Evolutionary conservation across 208 protist species (phyloP).

Genomic region (Crithidia fasciculata): DNA sequence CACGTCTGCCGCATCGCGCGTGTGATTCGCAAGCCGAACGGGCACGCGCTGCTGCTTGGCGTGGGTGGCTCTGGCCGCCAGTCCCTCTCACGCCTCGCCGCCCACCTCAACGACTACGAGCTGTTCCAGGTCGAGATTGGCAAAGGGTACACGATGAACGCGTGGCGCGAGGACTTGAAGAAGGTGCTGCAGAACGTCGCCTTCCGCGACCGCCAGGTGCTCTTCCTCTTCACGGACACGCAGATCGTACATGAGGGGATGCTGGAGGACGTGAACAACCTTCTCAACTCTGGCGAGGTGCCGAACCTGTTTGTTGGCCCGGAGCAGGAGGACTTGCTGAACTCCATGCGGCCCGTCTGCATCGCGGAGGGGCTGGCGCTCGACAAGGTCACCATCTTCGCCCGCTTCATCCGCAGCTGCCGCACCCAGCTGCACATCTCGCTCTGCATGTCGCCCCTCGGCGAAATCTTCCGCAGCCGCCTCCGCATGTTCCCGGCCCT

Average conservation of each 20-base stretch:
- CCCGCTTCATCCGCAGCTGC: conserved; percentile 94
- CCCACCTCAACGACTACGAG: conserved; percentile 95
- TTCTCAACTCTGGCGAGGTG: conserved; percentile 98
- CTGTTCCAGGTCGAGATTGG: conserved; percentile 96
- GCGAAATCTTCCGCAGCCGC: conserved; percentile 95
- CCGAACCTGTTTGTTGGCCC: conserved; percentile 96
- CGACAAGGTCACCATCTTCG: conserved; percentile 96
- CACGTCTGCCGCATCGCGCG: conserved; percentile 96
- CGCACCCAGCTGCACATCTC: conserved; percentile 96
- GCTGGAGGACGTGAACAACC: conserved; percentile 99
- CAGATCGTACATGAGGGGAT: conserved; percentile 98
- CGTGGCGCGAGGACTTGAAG: conserved; percentile 98
- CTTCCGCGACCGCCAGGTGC: conserved; percentile 95
- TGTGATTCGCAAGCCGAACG: conserved; percentile 95
- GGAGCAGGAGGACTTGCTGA: conserved; percentile 95
- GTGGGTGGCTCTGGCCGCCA: conserved; percentile 98
- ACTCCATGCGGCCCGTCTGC: conserved; percentile 94
- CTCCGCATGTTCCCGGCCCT: conserved; percentile 98
- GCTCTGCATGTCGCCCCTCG: conserved; percentile 97
- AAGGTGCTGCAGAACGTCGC: conserved; percentile 90
- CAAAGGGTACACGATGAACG: conserved; percentile 96
- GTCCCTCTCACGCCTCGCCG: conserved; percentile 95
- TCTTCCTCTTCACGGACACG: conserved; percentile 98
- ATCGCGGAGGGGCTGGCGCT: conserved; percentile 88
- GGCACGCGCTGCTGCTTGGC: conserved; percentile 97